Evolutionary conservation across 75 land plant species (phyloP), one percentile per base, ranked within the genome.

Genomic region (Pseudotsuga menziesii): DNA sequence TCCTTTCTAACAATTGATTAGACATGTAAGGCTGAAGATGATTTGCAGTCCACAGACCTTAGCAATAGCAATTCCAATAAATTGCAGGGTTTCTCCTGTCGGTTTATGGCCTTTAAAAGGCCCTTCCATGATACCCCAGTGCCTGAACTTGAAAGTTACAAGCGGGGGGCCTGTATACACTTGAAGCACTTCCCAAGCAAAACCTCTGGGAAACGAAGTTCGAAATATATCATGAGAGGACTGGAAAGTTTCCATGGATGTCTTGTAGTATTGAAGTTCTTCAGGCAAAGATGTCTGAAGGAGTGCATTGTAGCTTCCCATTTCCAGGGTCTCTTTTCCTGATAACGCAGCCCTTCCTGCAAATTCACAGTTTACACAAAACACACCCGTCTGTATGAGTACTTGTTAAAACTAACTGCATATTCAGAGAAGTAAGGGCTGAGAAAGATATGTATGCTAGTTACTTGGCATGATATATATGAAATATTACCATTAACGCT

Each of bases 81-180:
- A 93, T 62, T 94, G 79, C 25, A 86, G 96, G 54, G 76, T 74
- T 52, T 91, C 89, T 25, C 91, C 90, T 4, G 96, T 93, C 54
- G 93, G 84, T 2, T 87, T 88, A 79, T 93, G 90, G 35, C 89
- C 93, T 81, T 86, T 90, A 76, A 82, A 94, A 41, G 90, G 82
- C 1, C 98, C 98, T 35, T 91, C 93, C 82, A 93, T 87, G 82
- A 76, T 72, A 16, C 96, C 98, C 98, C 98, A 94, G 59, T 94
- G 98, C 83, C 98, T 76, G 81, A 82, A 94, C 84, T 94, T 94
- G 88, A 84, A 92, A 17, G 79, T 80, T 17, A 94, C 90, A 66
- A 76, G 69, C 7, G 95, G 98, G 0, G 95, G 96, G 8, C 89
- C 91, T 0, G 95, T 87, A 79, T 90, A 93, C 27, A 94, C 96